Base-by-base conservation (phyloP, 257 asterid genomes). In the Solanum chilense region DNA sequence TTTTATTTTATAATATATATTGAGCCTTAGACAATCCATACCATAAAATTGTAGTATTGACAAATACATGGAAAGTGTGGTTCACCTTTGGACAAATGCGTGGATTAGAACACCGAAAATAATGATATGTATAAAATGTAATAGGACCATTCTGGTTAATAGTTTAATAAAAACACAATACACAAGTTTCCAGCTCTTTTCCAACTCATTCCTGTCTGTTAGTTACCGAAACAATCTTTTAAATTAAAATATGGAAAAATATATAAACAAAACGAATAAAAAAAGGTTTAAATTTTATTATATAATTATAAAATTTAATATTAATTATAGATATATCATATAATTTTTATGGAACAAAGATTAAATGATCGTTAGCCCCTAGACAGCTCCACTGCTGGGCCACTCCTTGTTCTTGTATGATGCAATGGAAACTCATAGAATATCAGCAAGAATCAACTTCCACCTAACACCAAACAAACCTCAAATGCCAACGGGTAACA, bases 121-220 rank as follows among this genome's bases (percentile, higher is more conserved):
- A 78, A 27, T 16, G 12, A 47, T 47, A 45, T 16, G 84, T 66
- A 78, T 78, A 78, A 16, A 27, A 66, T 62, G 84, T 5, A 45
- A 16, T 45, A n/a, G 23, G 25, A 8, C 64, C 9, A 77, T 77
- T 77, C 23, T 77, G 39, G 15, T 77, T 77, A n/a, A 25, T 77
- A 44, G 56, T 75, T 75, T 39, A 4, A 7, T 74, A 23, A 23
- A 11, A 18, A 73, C 14, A 23, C 6, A 39, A 1, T 12, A 77
- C 58, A 35, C 87, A 82, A 85, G 66, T 84, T 87, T 90, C 91
- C 91, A 90, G 92, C 88, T 85, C 20, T 20, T 7, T 23, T 16
- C 90, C 90, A 88, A 88, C 92, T 16, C 75, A 85, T 20, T 10
- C 42, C 31, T 29, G n/a, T 12, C 11, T 27, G 6, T 71, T 11